Evolutionary conservation across 495 filamentous ascomycete genomes (phyloP).

Genomic region (Aspergillus heteromorphus): DNA sequence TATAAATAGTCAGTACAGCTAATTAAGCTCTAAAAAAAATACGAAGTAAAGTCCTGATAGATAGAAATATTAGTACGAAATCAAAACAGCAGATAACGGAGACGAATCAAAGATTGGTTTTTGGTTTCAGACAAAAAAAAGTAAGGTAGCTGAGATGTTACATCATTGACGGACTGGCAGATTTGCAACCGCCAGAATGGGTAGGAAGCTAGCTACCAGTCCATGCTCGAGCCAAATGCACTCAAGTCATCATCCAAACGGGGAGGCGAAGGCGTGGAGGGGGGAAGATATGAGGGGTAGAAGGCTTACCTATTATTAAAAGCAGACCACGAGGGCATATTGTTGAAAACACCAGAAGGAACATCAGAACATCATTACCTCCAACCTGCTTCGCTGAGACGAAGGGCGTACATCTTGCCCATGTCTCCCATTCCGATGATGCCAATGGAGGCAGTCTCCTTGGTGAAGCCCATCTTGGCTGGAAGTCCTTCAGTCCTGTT

Average conservation of each 20-base stretch:
- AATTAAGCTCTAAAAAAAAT: constrained; percentile 11
- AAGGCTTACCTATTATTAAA: constrained; percentile 29
- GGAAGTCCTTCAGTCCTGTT: no score
- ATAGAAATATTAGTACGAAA: constrained; percentile 12
- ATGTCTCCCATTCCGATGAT: no score
- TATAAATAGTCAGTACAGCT: constrained; percentile 27
- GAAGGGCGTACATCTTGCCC: constrained; percentile 97
- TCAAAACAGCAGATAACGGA: not conserved
- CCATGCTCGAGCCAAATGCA: constrained; percentile 99
- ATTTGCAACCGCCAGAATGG: constrained; percentile 50
- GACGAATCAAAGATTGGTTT: constrained; percentile 4
- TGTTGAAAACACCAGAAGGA: constrained; percentile 11
- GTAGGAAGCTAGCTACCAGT: constrained; percentile 28
- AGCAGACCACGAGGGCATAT: constrained; percentile 3
- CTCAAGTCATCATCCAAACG: constrained; percentile 91
- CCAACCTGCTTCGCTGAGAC: constrained; percentile 90
- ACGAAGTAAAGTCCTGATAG: constrained; percentile 6
- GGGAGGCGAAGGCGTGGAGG: constrained; percentile 14
- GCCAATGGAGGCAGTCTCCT: constrained; percentile 69
- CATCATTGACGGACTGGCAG: constrained; percentile 73
- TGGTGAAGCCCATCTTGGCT: constrained; percentile 39
- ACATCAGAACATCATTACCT: constrained; percentile 64
- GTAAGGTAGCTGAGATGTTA: constrained; percentile 95
- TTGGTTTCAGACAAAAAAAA: constrained; percentile 71
- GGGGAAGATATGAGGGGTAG: constrained; percentile 10